These are phyloP conservation scores for Coprinopsis marcescibilis DNA, from an alignment of 768 basidiomycete genomes.

Conservation along the genomic window DNA sequence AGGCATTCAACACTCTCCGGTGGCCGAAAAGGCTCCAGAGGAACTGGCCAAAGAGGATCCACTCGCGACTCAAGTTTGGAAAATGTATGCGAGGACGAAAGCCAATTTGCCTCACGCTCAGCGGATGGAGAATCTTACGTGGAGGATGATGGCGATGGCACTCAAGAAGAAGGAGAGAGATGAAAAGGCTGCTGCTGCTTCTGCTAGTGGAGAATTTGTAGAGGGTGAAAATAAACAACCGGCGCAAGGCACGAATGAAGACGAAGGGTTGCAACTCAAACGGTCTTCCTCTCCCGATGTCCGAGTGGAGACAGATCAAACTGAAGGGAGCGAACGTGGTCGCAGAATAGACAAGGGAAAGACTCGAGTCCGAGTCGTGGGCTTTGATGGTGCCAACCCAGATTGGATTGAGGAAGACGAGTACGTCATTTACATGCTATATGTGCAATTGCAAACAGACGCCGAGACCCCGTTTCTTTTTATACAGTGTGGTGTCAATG, in stretches of 20 bases:
- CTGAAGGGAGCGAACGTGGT: slow-evolving; percentile 51
- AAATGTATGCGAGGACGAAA: slow-evolving; percentile 89
- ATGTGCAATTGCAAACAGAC: slow-evolving; percentile 4
- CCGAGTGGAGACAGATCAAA: slow-evolving; percentile 17
- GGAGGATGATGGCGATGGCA: slow-evolving; percentile 97
- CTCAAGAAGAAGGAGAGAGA: slow-evolving; percentile 85
- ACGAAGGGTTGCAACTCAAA: not conserved
- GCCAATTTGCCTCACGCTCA: slow-evolving; percentile 87
- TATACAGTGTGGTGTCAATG: slow-evolving; percentile 60
- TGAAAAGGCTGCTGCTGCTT: slow-evolving; percentile 35
- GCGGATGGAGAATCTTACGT: slow-evolving; percentile 96
- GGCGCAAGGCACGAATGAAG: not conserved
- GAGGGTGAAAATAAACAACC: slow-evolving; percentile 13
- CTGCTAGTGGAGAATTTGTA: no score
- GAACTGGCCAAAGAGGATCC: slow-evolving; percentile 79
- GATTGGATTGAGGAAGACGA: slow-evolving; percentile 69
- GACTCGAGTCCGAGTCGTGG: slow-evolving; percentile 68
- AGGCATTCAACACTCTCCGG: slow-evolving; percentile 37
- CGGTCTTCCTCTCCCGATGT: slow-evolving; percentile 14
- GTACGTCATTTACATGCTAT: slow-evolving; percentile 33
- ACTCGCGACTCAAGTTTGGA: slow-evolving; percentile 94
- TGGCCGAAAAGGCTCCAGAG: slow-evolving; percentile 52
- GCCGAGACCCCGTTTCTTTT: slow-evolving; percentile 15
- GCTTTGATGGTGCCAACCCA: slow-evolving; percentile 73
- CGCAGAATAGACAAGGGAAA: slow-evolving; percentile 79